Percentiles rank a stretch among this genome's conserved stretches.
These are phyloP conservation scores for Thuidium tamariscinum DNA, from an alignment of 225 moss, liverwort and hornwort species.

Conservation along the genomic window DNA sequence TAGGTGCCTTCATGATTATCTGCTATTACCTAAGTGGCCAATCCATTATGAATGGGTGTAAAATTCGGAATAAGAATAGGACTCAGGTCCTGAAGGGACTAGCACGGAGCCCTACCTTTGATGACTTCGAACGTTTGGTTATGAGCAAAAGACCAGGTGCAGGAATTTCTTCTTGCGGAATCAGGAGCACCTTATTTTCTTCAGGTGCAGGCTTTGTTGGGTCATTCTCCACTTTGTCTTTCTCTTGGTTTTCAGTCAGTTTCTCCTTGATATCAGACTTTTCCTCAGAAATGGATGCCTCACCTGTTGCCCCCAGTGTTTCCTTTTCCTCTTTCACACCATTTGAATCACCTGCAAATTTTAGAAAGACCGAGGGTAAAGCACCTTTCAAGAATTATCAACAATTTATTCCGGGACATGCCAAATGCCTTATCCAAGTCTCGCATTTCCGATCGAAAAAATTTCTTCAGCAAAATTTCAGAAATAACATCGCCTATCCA, in stretches of 20 bases:
- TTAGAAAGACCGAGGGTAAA: not conserved
- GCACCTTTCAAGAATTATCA: not conserved
- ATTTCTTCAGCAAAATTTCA: not conserved
- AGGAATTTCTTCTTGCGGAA: constrained; percentile 54
- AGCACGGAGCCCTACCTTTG: constrained; percentile 43
- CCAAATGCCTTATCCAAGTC: not conserved
- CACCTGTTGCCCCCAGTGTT: constrained; percentile 6
- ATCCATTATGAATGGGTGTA: not conserved
- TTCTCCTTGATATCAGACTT: constrained; percentile 32
- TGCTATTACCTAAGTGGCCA: not conserved
- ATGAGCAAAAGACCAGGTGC: constrained; percentile 58
- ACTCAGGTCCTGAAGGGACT: not conserved
- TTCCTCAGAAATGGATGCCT: constrained; percentile 20
- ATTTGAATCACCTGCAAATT: constrained; percentile 46
- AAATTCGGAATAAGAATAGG: not conserved
- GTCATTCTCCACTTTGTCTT: constrained; percentile 30
- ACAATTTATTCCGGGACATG: not conserved
- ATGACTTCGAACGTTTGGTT: constrained; percentile 73
- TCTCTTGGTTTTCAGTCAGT: constrained; percentile 28
- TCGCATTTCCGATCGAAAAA: not conserved
- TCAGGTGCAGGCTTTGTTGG: constrained; percentile 10
- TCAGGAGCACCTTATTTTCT: constrained; percentile 18
- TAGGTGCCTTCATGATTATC: not conserved
- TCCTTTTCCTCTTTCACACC: constrained; percentile 47
- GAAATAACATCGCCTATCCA: not conserved